Percentiles rank a stretch among this genome's conserved stretches.
These are phyloP conservation scores for Syncephalastrum racemosum DNA, from an alignment of 371 early-diverging fungal genomes.

Conservation along the genomic window DNA sequence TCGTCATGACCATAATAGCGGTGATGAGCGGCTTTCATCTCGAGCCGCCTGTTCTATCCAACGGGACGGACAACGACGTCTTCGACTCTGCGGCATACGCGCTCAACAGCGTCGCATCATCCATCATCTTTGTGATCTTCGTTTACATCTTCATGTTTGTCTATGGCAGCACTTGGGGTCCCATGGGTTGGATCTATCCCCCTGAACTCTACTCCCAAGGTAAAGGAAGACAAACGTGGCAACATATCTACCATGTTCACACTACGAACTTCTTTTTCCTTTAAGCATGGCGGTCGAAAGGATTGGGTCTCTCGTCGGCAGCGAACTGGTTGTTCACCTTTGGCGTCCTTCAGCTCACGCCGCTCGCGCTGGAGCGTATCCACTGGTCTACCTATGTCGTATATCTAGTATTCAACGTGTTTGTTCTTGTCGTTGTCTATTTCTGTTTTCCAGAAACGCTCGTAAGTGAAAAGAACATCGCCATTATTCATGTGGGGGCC, in stretches of 20 bases:
- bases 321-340: constrained; percentile 88
- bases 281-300: constrained; percentile 63
- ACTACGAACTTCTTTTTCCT: not conserved
- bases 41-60: too few species aligned
- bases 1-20: constrained; percentile 49
- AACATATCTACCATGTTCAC: too few species aligned
- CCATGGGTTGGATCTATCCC: constrained; percentile 51
- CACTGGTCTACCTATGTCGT: constrained; percentile 65
- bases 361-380: constrained; percentile 59
- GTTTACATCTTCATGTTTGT: constrained; percentile 71
- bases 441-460: constrained; percentile 83
- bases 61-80: too few species aligned
- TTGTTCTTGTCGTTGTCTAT: constrained; percentile 60
- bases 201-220: constrained; percentile 82
- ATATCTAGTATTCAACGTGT: constrained; percentile 60
- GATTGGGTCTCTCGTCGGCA: constrained; percentile 80
- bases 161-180: constrained; percentile 81
- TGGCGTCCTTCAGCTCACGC: constrained; percentile 61
- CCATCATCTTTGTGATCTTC: constrained; percentile 60
- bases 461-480: constrained; percentile 27
- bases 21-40: constrained; percentile 32
- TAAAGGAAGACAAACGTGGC: constrained; percentile 3
- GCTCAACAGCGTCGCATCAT: constrained; percentile 21
- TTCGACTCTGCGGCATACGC: not conserved
- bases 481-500: not conserved